phyloP scores from a whole-genome alignment of 805 yeast genomes.

The Cyberlindnera americana region DNA sequence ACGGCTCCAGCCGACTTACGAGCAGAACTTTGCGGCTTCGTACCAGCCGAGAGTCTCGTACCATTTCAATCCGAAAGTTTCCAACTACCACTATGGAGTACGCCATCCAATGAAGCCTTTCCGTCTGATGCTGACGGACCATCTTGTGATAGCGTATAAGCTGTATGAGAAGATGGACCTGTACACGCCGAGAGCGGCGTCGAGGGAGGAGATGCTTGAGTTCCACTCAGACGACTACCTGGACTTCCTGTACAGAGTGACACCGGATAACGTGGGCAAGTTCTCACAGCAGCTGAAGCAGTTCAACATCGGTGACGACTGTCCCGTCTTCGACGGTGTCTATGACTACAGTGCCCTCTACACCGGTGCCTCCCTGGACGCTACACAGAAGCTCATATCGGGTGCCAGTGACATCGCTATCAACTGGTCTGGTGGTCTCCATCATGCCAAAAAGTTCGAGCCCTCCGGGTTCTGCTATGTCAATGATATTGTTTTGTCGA shows the following conservation, averaged over 20 bases:
- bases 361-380: slow-evolving; percentile 93
- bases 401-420: slow-evolving; percentile 93
- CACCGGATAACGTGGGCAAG: slow-evolving; percentile 83
- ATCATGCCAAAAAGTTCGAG: slow-evolving; percentile 92
- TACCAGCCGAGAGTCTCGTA: slow-evolving; percentile 69
- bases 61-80: slow-evolving; percentile 79
- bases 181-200: slow-evolving; percentile 79
- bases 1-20: slow-evolving; percentile 43
- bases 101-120: slow-evolving; percentile 99
- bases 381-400: slow-evolving; percentile 77
- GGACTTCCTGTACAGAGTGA: slow-evolving; percentile 83
- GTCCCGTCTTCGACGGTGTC: slow-evolving; percentile 88
- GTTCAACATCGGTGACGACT: slow-evolving; percentile 95
- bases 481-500: slow-evolving; percentile 89
- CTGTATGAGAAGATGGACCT: slow-evolving; percentile 88
- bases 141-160: slow-evolving; percentile 79
- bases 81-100: slow-evolving; percentile 85
- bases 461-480: slow-evolving; percentile 95
- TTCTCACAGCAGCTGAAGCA: slow-evolving; percentile 55
- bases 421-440: slow-evolving; percentile 95
- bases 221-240: slow-evolving; percentile 92
- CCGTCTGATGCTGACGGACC: slow-evolving; percentile 90
- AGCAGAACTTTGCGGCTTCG: slow-evolving; percentile 33
- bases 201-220: slow-evolving; percentile 69
- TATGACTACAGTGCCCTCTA: slow-evolving; percentile 85